Base-by-base conservation (phyloP, 2,329 filamentous ascomycete genomes). In the Amauroascus verrucosus region DNA sequence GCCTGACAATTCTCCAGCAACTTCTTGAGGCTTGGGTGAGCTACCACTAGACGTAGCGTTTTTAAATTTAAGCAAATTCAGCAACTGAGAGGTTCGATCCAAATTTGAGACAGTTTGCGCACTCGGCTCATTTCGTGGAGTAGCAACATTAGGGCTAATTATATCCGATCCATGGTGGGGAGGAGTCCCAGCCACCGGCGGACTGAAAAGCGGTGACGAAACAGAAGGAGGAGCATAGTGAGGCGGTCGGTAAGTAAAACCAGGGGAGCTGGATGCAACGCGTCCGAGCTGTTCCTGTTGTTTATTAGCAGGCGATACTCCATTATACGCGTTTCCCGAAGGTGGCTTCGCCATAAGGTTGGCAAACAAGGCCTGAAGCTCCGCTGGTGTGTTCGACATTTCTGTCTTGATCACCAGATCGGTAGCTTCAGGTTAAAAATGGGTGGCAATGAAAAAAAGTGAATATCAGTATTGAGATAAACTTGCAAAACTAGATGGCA, bases 1-100 rank as follows among this genome's bases (percentile, higher is more conserved):
- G 26, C 26, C 24, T 13, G 45, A 53, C 24, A 38, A 43, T 47
- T 37, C 44, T 49, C 46, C 49, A 11, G 37, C 41, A 22, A 38
- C 18, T 13, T 44, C 54, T 49, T 64, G 59, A 52, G 62, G 60
- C 30, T 46, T 54, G 16, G 51, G n/a, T 9, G 53, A 33, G 28
- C 18, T 32, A 37, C 40, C 60, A 16, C 64, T 59, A 14, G 50
- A 30, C 48, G 70, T 57, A 37, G 73, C 68, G 59, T 78, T 73
- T 57, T 77, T 82, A 69, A 83, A 84, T 66, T 82, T 82, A 58
- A 86, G 73, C 56, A 86, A 67, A 62, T 79, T 84, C 55, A 86
- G 73, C 59, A 86, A 67, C 61, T 78, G 80, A 57, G 75, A 74
- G 14, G 78, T 77, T 56, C 76, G 74, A 54, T 75, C 74, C 48